Conservation (phyloP, 805 yeast genomes). For the Ogataea ramenticola region DNA sequence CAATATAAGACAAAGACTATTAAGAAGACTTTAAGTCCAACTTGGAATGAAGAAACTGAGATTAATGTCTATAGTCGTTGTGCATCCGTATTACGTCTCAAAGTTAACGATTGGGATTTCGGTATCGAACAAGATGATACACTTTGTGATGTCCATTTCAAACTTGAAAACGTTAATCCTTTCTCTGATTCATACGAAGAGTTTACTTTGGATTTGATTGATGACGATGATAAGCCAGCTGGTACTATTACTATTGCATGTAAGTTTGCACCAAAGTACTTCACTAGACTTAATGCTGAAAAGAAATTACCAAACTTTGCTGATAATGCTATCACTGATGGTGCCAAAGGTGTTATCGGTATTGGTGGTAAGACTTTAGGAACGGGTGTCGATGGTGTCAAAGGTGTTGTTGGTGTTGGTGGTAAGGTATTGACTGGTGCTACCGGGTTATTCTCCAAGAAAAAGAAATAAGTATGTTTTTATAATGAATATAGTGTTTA, state of each 20-base stretch:
- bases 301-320: slow-evolving; percentile 32
- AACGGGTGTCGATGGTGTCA: slow-evolving; percentile 29
- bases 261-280: slow-evolving; percentile 64
- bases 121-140: slow-evolving; percentile 82
- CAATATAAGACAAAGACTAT: slow-evolving; percentile 70
- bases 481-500: not conserved
- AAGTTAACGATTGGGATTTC: slow-evolving; percentile 86
- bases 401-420: slow-evolving; percentile 38
- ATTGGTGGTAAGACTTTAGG: slow-evolving; percentile 17
- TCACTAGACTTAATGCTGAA: slow-evolving; percentile 33
- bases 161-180: slow-evolving; percentile 56
- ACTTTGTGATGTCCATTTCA: slow-evolving; percentile 58
- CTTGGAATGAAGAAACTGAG: slow-evolving; percentile 67
- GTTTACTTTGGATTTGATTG: slow-evolving; percentile 45
- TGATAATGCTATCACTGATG: slow-evolving; percentile 36
- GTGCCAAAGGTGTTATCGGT: slow-evolving; percentile 32
- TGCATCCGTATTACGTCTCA: slow-evolving; percentile 49
- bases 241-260: slow-evolving; percentile 60
- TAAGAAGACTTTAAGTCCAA: slow-evolving; percentile 88
- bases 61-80: slow-evolving; percentile 55
- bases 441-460: slow-evolving; percentile 22
- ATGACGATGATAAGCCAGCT: slow-evolving; percentile 42
- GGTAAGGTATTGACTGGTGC: slow-evolving; percentile 47
- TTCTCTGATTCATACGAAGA: slow-evolving; percentile 36
- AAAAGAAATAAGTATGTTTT: slow-evolving; percentile 11